phyloP scores from a whole-genome alignment of 495 filamentous ascomycete species.

The Neurospora sublineolata region DNA sequence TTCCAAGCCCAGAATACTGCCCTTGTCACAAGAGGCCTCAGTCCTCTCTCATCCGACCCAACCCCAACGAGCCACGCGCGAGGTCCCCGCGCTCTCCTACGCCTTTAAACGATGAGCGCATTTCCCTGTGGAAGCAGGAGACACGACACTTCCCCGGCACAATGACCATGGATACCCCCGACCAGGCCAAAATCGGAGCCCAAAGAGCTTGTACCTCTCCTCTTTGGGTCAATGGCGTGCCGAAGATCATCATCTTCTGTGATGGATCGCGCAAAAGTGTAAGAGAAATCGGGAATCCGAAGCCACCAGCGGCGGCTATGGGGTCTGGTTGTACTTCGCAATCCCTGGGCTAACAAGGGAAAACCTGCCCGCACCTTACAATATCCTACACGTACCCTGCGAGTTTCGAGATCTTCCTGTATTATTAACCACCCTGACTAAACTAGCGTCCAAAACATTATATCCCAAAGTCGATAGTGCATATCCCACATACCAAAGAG shows the following conservation, averaged over 20 bases:
- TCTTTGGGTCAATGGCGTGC: background rate
- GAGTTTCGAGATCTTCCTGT: too few relatives aligned
- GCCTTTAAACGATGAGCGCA: background rate
- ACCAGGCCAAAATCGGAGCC: background rate
- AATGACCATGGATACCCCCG: background rate
- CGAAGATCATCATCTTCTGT: background rate
- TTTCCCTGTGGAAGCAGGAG: background rate
- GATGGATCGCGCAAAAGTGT: background rate
- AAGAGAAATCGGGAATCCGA: background rate
- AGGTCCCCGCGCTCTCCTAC: background rate
- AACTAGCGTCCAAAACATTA: too few relatives aligned
- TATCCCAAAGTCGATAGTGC: too few relatives aligned
- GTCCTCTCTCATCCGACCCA: too few relatives aligned
- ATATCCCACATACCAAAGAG: too few relatives aligned
- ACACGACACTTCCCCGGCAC: background rate
- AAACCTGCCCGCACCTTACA: too few relatives aligned
- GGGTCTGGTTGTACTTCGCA: background rate
- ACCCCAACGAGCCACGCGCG: background rate
- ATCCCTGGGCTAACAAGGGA: background rate
- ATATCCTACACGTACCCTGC: too few relatives aligned
- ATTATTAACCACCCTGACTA: too few relatives aligned
- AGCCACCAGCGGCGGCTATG: background rate
- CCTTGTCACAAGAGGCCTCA: too few relatives aligned
- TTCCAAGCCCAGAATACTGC: too few relatives aligned
- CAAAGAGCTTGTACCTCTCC: background rate